Conservation (phyloP, 2,329 filamentous ascomycete species). For the Aspergillus sp. region DNA sequence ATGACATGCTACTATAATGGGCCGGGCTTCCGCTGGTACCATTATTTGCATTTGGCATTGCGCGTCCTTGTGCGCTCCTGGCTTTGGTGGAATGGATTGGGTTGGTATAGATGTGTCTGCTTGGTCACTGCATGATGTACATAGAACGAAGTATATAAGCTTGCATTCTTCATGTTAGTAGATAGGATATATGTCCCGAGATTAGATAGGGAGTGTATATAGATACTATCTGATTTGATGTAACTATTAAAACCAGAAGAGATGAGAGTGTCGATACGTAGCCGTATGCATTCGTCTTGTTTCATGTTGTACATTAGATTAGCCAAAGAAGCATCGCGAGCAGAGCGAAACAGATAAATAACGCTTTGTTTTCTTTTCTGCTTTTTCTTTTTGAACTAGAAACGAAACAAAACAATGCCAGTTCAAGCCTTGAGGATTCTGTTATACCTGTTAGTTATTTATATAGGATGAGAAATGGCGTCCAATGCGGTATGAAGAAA, state of each 20-base stretch:
- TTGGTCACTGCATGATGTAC: neutral
- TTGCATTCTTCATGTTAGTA: neutral
- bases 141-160: neutral
- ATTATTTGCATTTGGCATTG: neutral
- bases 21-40: slow-evolving; percentile 1
- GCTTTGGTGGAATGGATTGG: neutral
- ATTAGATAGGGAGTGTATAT: neutral
- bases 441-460: no score
- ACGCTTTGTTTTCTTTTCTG: neutral
- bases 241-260: neutral
- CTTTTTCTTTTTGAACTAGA: neutral
- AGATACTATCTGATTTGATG: neutral
- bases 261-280: neutral
- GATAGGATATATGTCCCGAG: neutral
- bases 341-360: neutral
- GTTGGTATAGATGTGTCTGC: neutral
- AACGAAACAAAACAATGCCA: neutral
- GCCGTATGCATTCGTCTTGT: neutral
- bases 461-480: no score
- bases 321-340: neutral
- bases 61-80: neutral
- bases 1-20: slow-evolving; percentile 2
- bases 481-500: neutral
- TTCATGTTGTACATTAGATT: neutral
- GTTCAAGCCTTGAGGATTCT: no score